Evolutionary conservation across 2,329 filamentous ascomycete genomes (phyloP).

Genomic region (Verticillium isaacii): DNA sequence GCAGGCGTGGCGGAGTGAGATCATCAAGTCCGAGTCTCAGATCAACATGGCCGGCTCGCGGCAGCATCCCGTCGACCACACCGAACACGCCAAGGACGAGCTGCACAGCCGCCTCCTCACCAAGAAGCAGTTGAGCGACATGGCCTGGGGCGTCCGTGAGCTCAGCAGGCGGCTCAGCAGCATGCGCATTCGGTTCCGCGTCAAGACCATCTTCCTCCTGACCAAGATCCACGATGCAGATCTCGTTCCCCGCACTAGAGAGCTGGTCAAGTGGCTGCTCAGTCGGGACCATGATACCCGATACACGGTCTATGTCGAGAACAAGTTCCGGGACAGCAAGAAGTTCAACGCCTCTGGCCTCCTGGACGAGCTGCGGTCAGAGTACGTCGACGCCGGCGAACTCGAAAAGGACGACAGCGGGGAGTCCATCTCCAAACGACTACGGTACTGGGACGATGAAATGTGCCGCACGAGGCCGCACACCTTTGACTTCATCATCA

Average conservation of each 20-base stretch:
- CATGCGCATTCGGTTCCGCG: slow-evolving; percentile 75
- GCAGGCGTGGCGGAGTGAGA: slow-evolving; percentile 46
- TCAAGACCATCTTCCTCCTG: slow-evolving; percentile 79
- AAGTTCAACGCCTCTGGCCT: slow-evolving; percentile 71
- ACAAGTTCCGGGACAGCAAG: slow-evolving; percentile 65
- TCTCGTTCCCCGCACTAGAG: slow-evolving; percentile 70
- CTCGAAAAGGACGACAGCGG: slow-evolving; percentile 26
- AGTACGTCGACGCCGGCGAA: slow-evolving; percentile 32
- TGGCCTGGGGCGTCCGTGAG: slow-evolving; percentile 94
- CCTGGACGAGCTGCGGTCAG: slow-evolving; percentile 51
- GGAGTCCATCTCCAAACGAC: slow-evolving; percentile 39
- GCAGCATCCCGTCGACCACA: slow-evolving; percentile 20
- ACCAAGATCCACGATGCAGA: slow-evolving; percentile 88
- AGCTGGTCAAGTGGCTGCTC: slow-evolving; percentile 77
- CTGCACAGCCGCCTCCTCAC: slow-evolving; percentile 72
- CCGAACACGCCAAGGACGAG: slow-evolving; percentile 13
- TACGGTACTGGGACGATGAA: slow-evolving; percentile 79
- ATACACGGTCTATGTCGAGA: slow-evolving; percentile 81
- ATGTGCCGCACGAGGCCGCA: slow-evolving; percentile 77
- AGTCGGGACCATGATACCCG: slow-evolving; percentile 59
- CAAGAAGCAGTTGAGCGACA: slow-evolving; percentile 91
- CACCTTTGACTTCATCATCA: slow-evolving; percentile 89
- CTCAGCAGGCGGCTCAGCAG: slow-evolving; percentile 80
- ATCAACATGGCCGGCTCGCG: slow-evolving; percentile 25
- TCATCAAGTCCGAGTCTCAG: slow-evolving; percentile 37